Evolutionary conservation across 2,329 filamentous ascomycete genomes (phyloP).

Genomic region (Venturia carpophila): DNA sequence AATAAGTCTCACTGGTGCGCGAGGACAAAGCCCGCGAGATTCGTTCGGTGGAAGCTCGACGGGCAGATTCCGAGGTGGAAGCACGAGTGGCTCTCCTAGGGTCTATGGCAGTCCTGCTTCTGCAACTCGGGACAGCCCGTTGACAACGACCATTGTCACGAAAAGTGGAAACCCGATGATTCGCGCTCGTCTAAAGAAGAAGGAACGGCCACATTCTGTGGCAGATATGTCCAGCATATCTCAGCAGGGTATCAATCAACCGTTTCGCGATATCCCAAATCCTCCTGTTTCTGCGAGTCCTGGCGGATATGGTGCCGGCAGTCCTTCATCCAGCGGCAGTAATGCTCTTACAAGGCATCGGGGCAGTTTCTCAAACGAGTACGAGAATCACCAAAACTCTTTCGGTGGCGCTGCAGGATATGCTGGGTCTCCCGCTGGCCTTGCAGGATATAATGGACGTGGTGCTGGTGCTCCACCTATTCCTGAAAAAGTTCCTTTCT

Average conservation of each 20-base stretch:
- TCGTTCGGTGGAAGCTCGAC: constrained; percentile 17
- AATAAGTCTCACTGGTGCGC: constrained; percentile 45
- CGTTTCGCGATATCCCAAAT: constrained; percentile 18
- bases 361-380: constrained; percentile 18
- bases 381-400: constrained; percentile 8
- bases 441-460: constrained; percentile 24
- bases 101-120: constrained; percentile 2
- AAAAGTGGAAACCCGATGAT: constrained; percentile 1
- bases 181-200: constrained; percentile 8
- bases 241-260: constrained; percentile 1
- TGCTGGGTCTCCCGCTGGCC: constrained; percentile 22
- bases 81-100: constrained; percentile 12
- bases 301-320: constrained; percentile 27
- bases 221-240: neutral
- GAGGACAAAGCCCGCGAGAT: constrained; percentile 24
- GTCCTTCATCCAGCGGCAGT: constrained; percentile 20
- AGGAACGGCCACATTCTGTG: constrained; percentile 8
- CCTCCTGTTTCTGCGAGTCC: neutral
- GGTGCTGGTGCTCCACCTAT: constrained; percentile 46
- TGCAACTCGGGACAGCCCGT: constrained; percentile 3
- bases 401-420: neutral
- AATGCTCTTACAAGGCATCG: neutral
- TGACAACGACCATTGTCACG: neutral
- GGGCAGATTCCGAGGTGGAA: neutral
- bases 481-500: constrained; percentile 61